Evolutionary conservation across 1,139 yeast species (phyloP), one percentile per base, ranked within the genome.

Genomic region (Suhomyces kunorum): DNA sequence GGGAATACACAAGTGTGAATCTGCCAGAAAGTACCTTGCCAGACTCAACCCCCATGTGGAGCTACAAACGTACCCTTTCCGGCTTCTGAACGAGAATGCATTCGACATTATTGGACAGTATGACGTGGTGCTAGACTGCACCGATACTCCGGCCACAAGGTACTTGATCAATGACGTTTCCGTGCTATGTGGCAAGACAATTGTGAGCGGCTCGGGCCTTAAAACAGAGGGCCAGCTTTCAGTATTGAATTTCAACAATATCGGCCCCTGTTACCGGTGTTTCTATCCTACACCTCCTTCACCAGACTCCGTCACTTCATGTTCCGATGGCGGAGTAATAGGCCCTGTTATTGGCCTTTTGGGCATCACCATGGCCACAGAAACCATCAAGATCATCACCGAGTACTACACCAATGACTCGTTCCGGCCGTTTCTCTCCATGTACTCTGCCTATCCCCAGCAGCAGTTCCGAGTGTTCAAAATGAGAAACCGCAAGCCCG

Each of bases 281-380:
- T 81, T 90, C 60, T 88, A 87, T 52, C 98, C 98, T 0, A 68
- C 67, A 9, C 96, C 98, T 0, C 97, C 99, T 0, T 82, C 94
- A 0, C 86, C 96, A 1, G 81, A 79, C 40, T 73, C 87, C 1
- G 89, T 90, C 0, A 77, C 90, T 0, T 78, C 95, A 0, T 94
- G 99, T 55, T 80, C 88, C 8, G 98, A 89, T 60, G 96, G 96
- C 3, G 99, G 99, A 3, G 95, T 94, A 1, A 63, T 94, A 16
- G 98, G 98, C 0, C 96, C 98, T 0, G 94, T 92, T 6, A 95
- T 94, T 35, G 99, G 98, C 0, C 55, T 89, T 1, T 80, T 92
- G 58, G 99, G 99, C 4, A 72, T 82, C 0, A 73, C 87, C 68
- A 94, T 94, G 85, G 95, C 96, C 0, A 66, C 86, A 23, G 98